Evolutionary conservation across 345 rosid species (phyloP).

Genomic region (Mangifera indica): DNA sequence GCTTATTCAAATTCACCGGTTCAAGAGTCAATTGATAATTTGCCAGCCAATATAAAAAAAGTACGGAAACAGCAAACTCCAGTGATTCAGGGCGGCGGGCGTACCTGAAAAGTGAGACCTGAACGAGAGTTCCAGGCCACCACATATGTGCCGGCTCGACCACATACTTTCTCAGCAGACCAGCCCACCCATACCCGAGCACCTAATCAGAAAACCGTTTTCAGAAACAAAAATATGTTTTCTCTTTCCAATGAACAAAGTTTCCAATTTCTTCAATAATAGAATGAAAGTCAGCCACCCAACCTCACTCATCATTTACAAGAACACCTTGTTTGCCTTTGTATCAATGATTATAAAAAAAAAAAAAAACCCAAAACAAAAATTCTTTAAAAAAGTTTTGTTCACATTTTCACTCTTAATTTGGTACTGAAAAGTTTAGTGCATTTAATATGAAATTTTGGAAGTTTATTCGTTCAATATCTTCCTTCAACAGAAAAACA

Average conservation of each 20-base stretch:
- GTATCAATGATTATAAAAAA: neutral
- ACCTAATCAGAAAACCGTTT: conserved; percentile 32
- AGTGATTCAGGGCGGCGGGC: neutral
- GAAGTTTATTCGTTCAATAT: too few species aligned
- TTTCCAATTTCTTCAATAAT: too few species aligned
- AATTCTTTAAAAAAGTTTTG: neutral
- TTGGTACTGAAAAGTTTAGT: too few species aligned
- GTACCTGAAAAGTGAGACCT: conserved; percentile 83
- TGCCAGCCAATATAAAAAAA: too few species aligned
- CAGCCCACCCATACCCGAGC: conserved; percentile 94
- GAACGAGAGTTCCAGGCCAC: conserved; percentile 90
- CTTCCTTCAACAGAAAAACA: neutral
- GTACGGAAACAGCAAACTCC: neutral
- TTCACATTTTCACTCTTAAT: too few species aligned
- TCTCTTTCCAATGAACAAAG: neutral
- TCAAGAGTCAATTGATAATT: too few species aligned
- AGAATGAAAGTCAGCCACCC: neutral
- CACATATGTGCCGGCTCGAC: conserved; percentile 98
- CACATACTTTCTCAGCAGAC: conserved; percentile 77
- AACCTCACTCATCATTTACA: neutral
- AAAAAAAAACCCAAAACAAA: neutral
- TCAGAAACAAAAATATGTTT: neutral
- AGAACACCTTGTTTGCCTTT: neutral
- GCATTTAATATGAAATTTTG: too few species aligned
- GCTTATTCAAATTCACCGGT: too few species aligned